Conservation (phyloP, 139 green algal species). For the Trebouxia sp. region DNA sequence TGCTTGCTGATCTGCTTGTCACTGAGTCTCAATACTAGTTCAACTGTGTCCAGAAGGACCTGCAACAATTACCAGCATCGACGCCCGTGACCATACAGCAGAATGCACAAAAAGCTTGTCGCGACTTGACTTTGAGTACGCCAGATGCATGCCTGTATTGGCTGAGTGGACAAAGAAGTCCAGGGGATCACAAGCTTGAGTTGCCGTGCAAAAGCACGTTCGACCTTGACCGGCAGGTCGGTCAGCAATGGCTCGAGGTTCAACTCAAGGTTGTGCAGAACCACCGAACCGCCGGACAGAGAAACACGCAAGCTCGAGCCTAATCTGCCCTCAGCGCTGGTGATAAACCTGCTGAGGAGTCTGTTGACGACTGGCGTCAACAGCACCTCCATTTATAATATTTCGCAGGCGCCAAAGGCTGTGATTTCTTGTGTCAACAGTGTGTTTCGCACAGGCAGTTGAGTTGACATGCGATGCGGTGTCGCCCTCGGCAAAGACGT, state of each 20-base stretch:
- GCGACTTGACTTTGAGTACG: background rate
- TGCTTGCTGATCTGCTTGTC: slow-evolving; percentile 8
- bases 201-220: slow-evolving; percentile 46
- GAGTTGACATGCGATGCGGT: too few species aligned
- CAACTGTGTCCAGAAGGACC: slow-evolving; percentile 57
- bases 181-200: slow-evolving; percentile 54
- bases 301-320: slow-evolving; percentile 41
- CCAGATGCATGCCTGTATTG: slow-evolving; percentile 45
- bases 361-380: slow-evolving; percentile 50
- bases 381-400: slow-evolving; percentile 42
- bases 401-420: background rate
- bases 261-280: slow-evolving; percentile 58
- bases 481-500: background rate
- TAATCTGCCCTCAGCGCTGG: slow-evolving; percentile 35
- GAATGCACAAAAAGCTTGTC: too few species aligned
- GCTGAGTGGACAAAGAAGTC: slow-evolving; percentile 51
- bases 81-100: too few species aligned
- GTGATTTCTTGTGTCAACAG: background rate
- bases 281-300: slow-evolving; percentile 26
- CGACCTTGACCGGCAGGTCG: slow-evolving; percentile 37
- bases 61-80: slow-evolving; percentile 36
- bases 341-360: slow-evolving; percentile 48
- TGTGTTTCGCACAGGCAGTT: background rate
- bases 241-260: slow-evolving; percentile 43
- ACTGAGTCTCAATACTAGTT: slow-evolving; percentile 42